Conservation (phyloP, 306 rosid genomes). For the Neltuma alba region DNA sequence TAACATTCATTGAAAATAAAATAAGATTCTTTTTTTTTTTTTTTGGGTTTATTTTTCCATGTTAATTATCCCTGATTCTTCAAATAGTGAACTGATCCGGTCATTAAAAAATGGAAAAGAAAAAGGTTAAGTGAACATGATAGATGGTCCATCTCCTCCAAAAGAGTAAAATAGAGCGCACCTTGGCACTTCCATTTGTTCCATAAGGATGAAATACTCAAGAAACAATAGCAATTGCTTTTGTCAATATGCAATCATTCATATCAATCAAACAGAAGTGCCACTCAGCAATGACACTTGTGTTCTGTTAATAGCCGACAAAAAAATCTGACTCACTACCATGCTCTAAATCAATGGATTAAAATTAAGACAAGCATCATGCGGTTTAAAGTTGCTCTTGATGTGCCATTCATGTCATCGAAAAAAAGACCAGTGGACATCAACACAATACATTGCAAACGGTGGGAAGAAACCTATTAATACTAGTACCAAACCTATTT, state of each 20-base stretch:
- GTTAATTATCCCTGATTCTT: neutral
- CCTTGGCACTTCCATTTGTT: neutral
- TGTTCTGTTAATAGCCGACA: neutral
- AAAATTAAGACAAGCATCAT: conserved; percentile 14
- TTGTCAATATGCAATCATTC: neutral
- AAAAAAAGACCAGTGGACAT: neutral
- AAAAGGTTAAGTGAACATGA: neutral
- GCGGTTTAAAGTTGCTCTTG: conserved; percentile 13
- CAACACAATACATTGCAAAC: conserved; percentile 21
- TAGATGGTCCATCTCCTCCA: neutral
- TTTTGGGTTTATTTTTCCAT: neutral
- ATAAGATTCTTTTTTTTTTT: neutral
- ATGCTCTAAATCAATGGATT: neutral
- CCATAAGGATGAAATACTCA: neutral
- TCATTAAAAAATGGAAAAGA: neutral
- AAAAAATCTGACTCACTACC: conserved; percentile 7
- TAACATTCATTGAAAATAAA: neutral
- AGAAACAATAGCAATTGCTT: neutral
- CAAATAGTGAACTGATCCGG: neutral
- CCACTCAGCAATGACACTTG: neutral
- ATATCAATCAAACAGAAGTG: neutral
- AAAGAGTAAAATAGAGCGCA: neutral
- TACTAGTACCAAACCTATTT: conserved; percentile 1
- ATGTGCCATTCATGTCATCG: conserved; percentile 2
- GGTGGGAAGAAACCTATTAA: neutral